Evolutionary conservation across 1,284 basidiomycete species (phyloP).

Genomic region (Anthracocystis setariae): DNA sequence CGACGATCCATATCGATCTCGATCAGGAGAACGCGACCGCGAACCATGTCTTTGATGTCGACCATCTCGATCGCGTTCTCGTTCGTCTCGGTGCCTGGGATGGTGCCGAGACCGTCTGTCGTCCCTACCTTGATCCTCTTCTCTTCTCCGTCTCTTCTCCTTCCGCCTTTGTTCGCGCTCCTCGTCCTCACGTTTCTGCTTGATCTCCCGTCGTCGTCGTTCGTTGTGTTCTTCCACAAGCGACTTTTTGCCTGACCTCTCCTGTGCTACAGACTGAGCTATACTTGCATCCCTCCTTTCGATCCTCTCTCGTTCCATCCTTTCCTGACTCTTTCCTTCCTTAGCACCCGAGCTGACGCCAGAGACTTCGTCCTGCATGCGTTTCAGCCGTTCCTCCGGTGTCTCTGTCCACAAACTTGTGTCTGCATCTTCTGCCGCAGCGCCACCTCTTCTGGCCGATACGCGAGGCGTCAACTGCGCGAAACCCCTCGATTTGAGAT

Average conservation of each 20-base stretch:
- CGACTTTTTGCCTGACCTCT: constrained; percentile 11
- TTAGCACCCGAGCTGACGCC: constrained; percentile 18
- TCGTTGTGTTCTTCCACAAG: constrained; percentile 41
- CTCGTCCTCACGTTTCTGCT: constrained; percentile 18
- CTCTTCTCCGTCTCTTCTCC: constrained; percentile 15
- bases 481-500: constrained; percentile 56
- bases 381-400: constrained; percentile 44
- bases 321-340: constrained; percentile 7
- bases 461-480: constrained; percentile 49
- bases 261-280: constrained; percentile 16
- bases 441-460: constrained; percentile 17
- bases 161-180: constrained; percentile 17
- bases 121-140: constrained; percentile 7
- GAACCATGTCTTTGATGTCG: too few relatives aligned
- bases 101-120: constrained; percentile 5
- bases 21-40: not conserved
- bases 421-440: constrained; percentile 27
- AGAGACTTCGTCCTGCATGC: constrained; percentile 42
- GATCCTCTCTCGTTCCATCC: constrained; percentile 17
- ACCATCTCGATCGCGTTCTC: constrained; percentile 11
- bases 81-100: not conserved
- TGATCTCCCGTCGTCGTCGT: constrained; percentile 21
- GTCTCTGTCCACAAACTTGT: constrained; percentile 59
- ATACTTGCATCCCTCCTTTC: constrained; percentile 31
- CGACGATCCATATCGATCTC: constrained; percentile 3